A percentile compares a stretch with the other conserved stretches of the same genome.
These are phyloP conservation scores for Vaccinium vitisidaea DNA, from an alignment of 148 eudicot genomes.

Conservation along the genomic window DNA sequence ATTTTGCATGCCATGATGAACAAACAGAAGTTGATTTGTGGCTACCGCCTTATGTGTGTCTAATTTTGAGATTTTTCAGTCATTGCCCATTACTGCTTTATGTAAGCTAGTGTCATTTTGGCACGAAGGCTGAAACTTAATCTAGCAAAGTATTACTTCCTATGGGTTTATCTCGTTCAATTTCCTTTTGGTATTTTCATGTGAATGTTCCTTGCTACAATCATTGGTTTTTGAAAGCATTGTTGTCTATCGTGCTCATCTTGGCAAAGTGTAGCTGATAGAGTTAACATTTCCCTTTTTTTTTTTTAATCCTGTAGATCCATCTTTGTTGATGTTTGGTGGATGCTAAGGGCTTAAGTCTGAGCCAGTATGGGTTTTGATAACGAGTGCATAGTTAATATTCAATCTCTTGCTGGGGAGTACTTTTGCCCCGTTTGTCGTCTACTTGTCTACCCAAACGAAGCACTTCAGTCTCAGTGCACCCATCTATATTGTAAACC, in stretches of 20 bases:
- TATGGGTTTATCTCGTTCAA: neutral
- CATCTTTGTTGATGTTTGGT: conserved; percentile 16
- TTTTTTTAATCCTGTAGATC: neutral
- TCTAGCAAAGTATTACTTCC: neutral
- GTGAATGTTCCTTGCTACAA: neutral
- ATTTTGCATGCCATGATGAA: neutral
- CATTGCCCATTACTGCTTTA: neutral
- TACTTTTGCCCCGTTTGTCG: conserved; percentile 95
- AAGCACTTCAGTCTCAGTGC: conserved; percentile 88
- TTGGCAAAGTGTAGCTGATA: neutral
- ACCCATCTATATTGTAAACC: conserved; percentile 92
- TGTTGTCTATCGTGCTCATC: neutral
- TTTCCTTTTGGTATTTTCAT: neutral
- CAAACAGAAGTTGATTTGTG: neutral
- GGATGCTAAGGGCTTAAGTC: conserved; percentile 9
- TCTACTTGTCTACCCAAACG: conserved; percentile 83
- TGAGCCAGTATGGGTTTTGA: conserved; percentile 80
- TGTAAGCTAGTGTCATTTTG: neutral
- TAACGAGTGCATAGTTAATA: conserved; percentile 83
- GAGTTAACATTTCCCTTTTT: too few relatives aligned
- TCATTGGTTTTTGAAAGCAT: neutral
- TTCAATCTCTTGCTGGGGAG: conserved; percentile 78
- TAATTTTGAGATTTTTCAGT: neutral
- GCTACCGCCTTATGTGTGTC: neutral
- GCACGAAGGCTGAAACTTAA: neutral